Evolutionary conservation across 305 asterid genomes (phyloP).

Genomic region (Ajuga reptans): DNA sequence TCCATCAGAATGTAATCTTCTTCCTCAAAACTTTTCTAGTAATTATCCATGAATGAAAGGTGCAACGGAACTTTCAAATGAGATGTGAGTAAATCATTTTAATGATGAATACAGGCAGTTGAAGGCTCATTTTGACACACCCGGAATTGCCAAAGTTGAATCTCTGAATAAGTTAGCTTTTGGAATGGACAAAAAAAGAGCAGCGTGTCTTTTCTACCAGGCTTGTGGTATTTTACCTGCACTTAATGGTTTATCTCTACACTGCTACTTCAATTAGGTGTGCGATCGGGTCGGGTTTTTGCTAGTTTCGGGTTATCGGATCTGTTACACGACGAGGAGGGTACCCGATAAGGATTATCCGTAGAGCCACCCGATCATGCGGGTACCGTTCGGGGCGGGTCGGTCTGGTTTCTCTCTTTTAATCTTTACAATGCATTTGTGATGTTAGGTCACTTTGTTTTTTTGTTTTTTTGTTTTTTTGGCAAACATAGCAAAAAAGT

Average conservation of each 20-base stretch:
- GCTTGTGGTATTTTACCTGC: constrained; percentile 53
- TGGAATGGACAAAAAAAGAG: constrained; percentile 67
- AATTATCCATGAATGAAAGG: neutral
- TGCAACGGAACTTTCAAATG: neutral
- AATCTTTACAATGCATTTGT: no score
- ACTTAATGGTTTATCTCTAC: neutral
- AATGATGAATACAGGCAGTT: constrained; percentile 54
- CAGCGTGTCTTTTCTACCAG: constrained; percentile 80
- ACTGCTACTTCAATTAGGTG: neutral
- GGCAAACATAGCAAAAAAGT: no score
- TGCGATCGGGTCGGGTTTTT: no score
- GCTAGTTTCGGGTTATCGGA: no score
- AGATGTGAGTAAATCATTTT: neutral
- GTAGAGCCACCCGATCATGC: no score
- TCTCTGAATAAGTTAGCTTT: constrained; percentile 56
- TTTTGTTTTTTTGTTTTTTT: no score
- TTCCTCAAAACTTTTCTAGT: constrained; percentile 3
- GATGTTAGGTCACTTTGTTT: no score
- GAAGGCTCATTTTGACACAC: constrained; percentile 84
- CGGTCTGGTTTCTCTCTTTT: no score
- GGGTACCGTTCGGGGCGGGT: no score
- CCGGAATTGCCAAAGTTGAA: constrained; percentile 51
- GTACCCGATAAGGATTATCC: no score
- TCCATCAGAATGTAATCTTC: constrained; percentile 54
- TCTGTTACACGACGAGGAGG: no score